Base-by-base conservation (phyloP, 1,284 basidiomycete species). In the Puccinia sorghi region DNA sequence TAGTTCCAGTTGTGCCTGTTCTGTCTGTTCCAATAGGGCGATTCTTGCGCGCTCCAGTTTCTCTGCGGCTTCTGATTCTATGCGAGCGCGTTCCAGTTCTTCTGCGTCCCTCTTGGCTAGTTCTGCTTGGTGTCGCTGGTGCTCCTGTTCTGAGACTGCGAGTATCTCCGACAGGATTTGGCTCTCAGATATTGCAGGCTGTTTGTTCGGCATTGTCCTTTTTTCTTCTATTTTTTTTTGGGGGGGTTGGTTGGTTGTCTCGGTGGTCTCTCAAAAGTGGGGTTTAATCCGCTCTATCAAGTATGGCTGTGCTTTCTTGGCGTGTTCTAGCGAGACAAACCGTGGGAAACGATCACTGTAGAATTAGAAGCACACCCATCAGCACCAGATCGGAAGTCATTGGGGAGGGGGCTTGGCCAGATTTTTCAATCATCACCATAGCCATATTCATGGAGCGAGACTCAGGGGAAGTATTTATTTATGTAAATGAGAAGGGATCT, bases 51-150 rank as follows among this genome's bases (percentile, higher is more conserved):
- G 64, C 3, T 66, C 64, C 25, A 66, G n/a, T 48, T 66, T 22
- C 9, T 22, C 64, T 48, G 41, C 41, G 12, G 41, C 41, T 25
- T 66, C 64, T 12, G 64, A 66, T 48, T 66, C 41, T n/a, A 66
- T 66, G 12, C 41, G 2, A 6, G 48, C 64, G 7, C 41, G 9
- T n/a, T 66, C 64, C 12, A 66, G 64, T 66, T 66, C 64, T 66
- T 66, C 41, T 46, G 64, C 64, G 15, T 66, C 64, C 12, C 43
- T 9, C 9, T 39, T 22, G 0, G 13, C 64, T 0, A 66, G 41
- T 4, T 25, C 25, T 2, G 17, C 64, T 22, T 66, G 64, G 15
- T 66, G 64, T 6, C n/a, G 41, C 1, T 43, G 41, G 20, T 66
- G 27, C 0, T 66, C 64, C 25, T 66, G 22, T 43, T 66, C 41